phyloP scores from a whole-genome alignment of 1,139 yeast species.

The Magnusiomyces tetraspermus region DNA sequence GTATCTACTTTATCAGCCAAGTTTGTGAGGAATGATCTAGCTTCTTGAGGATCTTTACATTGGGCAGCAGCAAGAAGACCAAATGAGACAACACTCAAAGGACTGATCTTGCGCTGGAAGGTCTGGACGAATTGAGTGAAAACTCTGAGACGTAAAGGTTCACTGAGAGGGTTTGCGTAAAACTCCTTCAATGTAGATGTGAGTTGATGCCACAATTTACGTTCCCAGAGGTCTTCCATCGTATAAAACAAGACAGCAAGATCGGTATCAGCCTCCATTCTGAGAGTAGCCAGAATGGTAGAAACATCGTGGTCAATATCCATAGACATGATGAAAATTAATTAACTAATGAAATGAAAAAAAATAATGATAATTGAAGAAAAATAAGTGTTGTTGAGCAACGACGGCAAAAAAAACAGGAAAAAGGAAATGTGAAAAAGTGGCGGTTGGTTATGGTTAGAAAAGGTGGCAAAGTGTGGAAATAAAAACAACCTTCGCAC shows the following conservation, averaged over 20 bases:
- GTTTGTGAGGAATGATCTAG: conserved; percentile 47
- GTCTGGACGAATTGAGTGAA: conserved; percentile 61
- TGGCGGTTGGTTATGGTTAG: not conserved
- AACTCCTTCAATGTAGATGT: conserved; percentile 58
- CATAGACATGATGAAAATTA: conserved; percentile 18
- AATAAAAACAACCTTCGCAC: too few species aligned
- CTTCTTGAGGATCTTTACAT: conserved; percentile 40
- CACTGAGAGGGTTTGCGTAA: conserved; percentile 45
- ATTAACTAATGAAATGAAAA: not conserved
- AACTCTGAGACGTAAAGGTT: conserved; percentile 51
- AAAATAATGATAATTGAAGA: not conserved
- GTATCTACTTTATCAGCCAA: conserved; percentile 44
- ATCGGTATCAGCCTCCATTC: conserved; percentile 59
- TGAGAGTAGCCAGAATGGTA: conserved; percentile 58
- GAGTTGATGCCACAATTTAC: conserved; percentile 73
- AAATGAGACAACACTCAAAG: conserved; percentile 68
- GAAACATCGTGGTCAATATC: conserved; percentile 36
- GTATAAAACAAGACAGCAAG: conserved; percentile 56
- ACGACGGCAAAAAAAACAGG: not conserved
- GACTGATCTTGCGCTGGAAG: conserved; percentile 65
- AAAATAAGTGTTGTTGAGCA: not conserved
- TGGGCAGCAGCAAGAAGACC: conserved; percentile 50
- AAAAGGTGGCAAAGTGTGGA: not conserved
- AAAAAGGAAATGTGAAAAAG: not conserved
- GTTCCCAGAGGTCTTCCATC: conserved; percentile 78